Conservation (phyloP, 1,284 basidiomycete species). For the Boletus sp. region DNA sequence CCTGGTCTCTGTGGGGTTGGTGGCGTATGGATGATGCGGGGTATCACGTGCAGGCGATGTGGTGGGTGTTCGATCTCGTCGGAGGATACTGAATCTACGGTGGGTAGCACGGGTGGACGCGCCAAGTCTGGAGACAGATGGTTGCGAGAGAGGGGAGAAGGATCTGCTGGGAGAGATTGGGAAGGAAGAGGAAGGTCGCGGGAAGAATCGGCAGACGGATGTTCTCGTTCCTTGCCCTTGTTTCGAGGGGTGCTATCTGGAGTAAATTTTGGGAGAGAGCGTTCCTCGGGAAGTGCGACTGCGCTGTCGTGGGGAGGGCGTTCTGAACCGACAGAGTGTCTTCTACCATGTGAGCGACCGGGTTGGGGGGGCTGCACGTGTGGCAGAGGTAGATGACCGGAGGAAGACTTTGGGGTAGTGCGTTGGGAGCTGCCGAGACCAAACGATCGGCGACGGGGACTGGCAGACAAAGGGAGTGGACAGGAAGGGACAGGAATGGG, state of each 20-base stretch:
- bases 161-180: slow-evolving; percentile 27
- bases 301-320: slow-evolving; percentile 38
- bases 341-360: slow-evolving; percentile 33
- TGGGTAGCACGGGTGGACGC: slow-evolving; percentile 22
- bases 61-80: slow-evolving; percentile 28
- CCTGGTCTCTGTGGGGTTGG: slow-evolving; percentile 44
- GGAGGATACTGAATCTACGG: slow-evolving; percentile 33
- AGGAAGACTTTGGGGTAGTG: slow-evolving; percentile 37
- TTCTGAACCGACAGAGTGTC: slow-evolving; percentile 37
- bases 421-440: slow-evolving; percentile 36
- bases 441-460: slow-evolving; percentile 40
- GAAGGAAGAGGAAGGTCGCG: slow-evolving; percentile 25
- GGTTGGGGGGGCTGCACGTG: slow-evolving; percentile 15
- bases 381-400: slow-evolving; percentile 34
- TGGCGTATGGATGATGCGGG: slow-evolving; percentile 48
- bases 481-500: slow-evolving; percentile 36
- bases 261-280: slow-evolving; percentile 15
- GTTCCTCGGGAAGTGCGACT: slow-evolving; percentile 39
- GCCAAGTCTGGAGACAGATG: slow-evolving; percentile 17
- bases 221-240: slow-evolving; percentile 38
- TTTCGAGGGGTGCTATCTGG: slow-evolving; percentile 22
- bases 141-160: slow-evolving; percentile 21
- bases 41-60: slow-evolving; percentile 28
- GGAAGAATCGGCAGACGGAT: slow-evolving; percentile 3
- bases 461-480: slow-evolving; percentile 38